phyloP scores from a whole-genome alignment of 73 alveolate species.

The Paramecium tetraurelia region DNA sequence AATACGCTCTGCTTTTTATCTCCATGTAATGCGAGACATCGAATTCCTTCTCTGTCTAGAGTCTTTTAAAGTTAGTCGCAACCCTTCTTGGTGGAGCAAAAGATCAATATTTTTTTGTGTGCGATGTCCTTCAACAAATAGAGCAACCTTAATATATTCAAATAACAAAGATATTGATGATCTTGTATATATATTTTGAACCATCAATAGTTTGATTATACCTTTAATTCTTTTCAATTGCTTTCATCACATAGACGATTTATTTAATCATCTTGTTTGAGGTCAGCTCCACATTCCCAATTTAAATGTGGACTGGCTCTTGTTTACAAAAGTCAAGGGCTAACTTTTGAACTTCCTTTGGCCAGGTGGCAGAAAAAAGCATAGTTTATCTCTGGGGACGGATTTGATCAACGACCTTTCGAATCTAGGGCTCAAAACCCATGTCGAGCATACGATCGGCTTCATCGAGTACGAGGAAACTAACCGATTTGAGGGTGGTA shows the following conservation, averaged over 20 bases:
- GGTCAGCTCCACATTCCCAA: constrained; percentile 75
- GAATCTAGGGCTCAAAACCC: constrained; percentile 87
- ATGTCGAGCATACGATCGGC: constrained; percentile 95
- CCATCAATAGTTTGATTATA: neutral
- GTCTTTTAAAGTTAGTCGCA: constrained; percentile 76
- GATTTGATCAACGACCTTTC: constrained; percentile 69
- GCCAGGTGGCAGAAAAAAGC: constrained; percentile 93
- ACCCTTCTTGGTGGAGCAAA: constrained; percentile 81
- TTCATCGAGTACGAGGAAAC: constrained; percentile 86
- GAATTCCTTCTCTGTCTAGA: constrained; percentile 64
- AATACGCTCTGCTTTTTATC: constrained; percentile 68
- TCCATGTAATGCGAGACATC: constrained; percentile 84
- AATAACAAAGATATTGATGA: neutral
- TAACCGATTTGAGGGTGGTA: constrained; percentile 71
- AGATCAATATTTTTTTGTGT: constrained; percentile 69
- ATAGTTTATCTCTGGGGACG: constrained; percentile 76
- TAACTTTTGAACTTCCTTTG: constrained; percentile 74
- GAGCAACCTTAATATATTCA: constrained; percentile 17
- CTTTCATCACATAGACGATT: constrained; percentile 46
- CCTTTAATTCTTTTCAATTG: constrained; percentile 15
- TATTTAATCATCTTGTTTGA: constrained; percentile 66
- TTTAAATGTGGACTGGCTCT: constrained; percentile 75
- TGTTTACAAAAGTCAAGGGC: constrained; percentile 76
- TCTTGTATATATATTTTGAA: neutral
- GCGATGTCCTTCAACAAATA: constrained; percentile 22